Evolutionary conservation across 805 yeast species (phyloP).

Genomic region (Saccharomycopsis microspora): DNA sequence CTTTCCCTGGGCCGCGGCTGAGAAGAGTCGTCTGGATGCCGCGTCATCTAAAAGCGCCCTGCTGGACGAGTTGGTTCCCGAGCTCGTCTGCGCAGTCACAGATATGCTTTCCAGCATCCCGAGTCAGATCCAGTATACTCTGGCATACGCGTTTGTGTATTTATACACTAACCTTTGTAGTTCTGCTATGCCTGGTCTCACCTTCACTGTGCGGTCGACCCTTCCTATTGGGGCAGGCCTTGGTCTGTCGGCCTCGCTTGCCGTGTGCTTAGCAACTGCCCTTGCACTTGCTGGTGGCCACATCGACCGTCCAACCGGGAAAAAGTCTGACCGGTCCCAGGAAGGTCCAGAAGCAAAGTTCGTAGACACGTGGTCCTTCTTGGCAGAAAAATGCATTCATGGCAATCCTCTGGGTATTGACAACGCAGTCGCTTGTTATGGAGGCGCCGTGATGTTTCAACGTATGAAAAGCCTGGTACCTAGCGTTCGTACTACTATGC

Average conservation of each 20-base stretch:
- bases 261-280: constrained; percentile 76
- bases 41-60: constrained; percentile 20
- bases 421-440: constrained; percentile 90
- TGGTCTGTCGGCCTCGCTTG: constrained; percentile 86
- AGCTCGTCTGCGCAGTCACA: constrained; percentile 38
- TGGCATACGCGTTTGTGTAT: constrained; percentile 79
- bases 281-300: constrained; percentile 51
- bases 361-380: constrained; percentile 77
- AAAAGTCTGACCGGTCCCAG: constrained; percentile 1
- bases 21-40: constrained; percentile 17
- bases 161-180: constrained; percentile 51
- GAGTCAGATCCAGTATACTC: constrained; percentile 54
- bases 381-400: constrained; percentile 93
- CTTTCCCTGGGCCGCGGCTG: constrained; percentile 45
- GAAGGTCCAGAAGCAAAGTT: constrained; percentile 33
- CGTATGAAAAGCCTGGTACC: constrained; percentile 43
- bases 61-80: constrained; percentile 49
- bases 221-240: constrained; percentile 95
- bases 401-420: constrained; percentile 97
- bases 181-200: constrained; percentile 34
- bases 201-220: constrained; percentile 65
- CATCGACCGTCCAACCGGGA: constrained; percentile 27
- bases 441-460: constrained; percentile 91
- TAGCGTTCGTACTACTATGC: constrained; percentile 54
- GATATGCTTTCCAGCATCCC: constrained; percentile 33